Evolutionary conservation across 2,329 filamentous ascomycete genomes (phyloP).

Genomic region (Arthrobotrys conoides): DNA sequence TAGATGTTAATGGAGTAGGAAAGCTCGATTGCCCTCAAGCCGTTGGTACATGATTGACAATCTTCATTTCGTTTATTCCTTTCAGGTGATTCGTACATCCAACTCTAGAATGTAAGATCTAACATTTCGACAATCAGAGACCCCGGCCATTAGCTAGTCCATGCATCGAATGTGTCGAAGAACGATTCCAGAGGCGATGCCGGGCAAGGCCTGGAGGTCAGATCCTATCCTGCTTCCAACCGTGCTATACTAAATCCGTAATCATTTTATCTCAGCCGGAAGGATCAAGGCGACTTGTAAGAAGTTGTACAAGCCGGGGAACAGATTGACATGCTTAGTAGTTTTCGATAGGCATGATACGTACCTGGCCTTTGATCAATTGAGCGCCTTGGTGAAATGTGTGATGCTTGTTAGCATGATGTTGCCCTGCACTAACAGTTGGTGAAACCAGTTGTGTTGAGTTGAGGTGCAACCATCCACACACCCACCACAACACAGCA

Average conservation of each 20-base stretch:
- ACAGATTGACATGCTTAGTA: not conserved
- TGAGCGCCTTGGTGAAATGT: not conserved
- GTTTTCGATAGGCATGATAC: too few species aligned
- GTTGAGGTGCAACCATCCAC: conserved; percentile 13
- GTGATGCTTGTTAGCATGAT: not conserved
- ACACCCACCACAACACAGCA: too few species aligned
- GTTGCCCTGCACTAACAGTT: conserved; percentile 22
- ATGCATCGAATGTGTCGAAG: conserved; percentile 26
- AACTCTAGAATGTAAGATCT: conserved; percentile 28
- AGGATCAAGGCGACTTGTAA: conserved; percentile 18
- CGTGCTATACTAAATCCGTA: conserved; percentile 28
- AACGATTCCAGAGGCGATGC: conserved; percentile 38
- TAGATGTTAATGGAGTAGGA: conserved; percentile 8
- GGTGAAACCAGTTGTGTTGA: conserved; percentile 36
- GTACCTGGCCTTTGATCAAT: too few species aligned
- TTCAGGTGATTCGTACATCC: conserved; percentile 43
- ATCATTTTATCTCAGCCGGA: conserved; percentile 23
- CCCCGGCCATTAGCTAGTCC: not conserved
- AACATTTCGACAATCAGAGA: conserved; percentile 23
- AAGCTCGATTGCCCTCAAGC: conserved; percentile 11
- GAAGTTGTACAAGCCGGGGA: conserved; percentile 12
- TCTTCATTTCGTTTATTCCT: conserved; percentile 56
- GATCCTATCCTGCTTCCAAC: conserved; percentile 15
- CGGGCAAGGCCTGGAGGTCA: not conserved
- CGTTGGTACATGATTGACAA: conserved; percentile 52